Percentiles rank a stretch among this genome's conserved stretches.
phyloP scores from a whole-genome alignment of 352 stramenopile species.

The Phytophthora podocarpi region DNA sequence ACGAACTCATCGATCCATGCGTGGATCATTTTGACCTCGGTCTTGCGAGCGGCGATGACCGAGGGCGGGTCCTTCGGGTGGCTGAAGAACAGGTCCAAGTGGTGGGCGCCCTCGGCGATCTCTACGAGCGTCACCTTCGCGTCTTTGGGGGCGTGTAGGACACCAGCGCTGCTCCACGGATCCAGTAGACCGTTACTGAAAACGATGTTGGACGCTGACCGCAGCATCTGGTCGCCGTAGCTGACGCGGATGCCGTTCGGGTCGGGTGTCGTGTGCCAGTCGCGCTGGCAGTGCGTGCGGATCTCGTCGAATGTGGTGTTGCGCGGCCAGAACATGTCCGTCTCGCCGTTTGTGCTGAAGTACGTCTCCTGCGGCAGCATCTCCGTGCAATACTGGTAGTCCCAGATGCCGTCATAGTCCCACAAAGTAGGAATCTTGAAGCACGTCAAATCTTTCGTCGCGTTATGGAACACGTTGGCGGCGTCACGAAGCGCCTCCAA shows the following conservation, averaged over 20 bases:
- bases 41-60: constrained; percentile 70
- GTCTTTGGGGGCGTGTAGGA: constrained; percentile 60
- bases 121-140: constrained; percentile 67
- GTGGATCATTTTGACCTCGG: constrained; percentile 81
- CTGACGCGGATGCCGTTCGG: constrained; percentile 76
- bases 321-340: constrained; percentile 93
- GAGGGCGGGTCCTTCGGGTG: constrained; percentile 84
- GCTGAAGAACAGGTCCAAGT: constrained; percentile 94
- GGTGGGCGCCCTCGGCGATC: constrained; percentile 86
- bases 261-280: constrained; percentile 72
- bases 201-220: constrained; percentile 92
- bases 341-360: constrained; percentile 86
- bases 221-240: constrained; percentile 72
- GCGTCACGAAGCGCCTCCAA: constrained; percentile 65
- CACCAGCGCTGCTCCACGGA: constrained; percentile 92
- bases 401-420: constrained; percentile 90
- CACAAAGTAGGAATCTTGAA: constrained; percentile 72
- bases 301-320: constrained; percentile 70
- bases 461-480: constrained; percentile 91
- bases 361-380: constrained; percentile 91
- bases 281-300: constrained; percentile 58
- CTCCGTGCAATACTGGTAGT: constrained; percentile 93
- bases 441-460: constrained; percentile 70
- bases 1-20: constrained; percentile 85
- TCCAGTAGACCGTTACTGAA: constrained; percentile 95